Conservation (phyloP, 257 asterid species). For the Plantago elongata region DNA sequence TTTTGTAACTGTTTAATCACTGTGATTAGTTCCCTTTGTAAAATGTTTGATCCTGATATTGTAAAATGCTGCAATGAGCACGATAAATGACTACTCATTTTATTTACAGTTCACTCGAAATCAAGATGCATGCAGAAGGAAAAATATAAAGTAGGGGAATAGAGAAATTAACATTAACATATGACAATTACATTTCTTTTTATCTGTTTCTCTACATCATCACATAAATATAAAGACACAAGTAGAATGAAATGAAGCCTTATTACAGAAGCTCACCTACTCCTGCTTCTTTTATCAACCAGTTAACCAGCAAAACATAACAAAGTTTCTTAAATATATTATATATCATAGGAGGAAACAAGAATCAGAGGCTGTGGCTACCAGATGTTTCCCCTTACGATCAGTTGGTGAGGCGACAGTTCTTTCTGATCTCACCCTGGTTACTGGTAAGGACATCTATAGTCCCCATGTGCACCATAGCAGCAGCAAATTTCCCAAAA, state of each 20-base stretch:
- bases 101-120: background rate
- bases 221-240: background rate
- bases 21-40: background rate
- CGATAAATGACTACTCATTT: background rate
- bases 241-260: conserved; percentile 1
- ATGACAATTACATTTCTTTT: background rate
- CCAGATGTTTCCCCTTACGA: background rate
- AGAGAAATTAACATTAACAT: background rate
- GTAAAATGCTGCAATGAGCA: background rate
- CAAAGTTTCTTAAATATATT: too few species aligned
- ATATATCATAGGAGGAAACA: background rate
- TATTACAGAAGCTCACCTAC: background rate
- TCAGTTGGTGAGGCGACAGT: conserved; percentile 1
- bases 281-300: too few species aligned
- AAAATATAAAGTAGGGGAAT: too few species aligned
- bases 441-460: conserved; percentile 31
- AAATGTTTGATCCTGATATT: background rate
- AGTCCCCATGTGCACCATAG: conserved; percentile 36
- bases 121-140: too few species aligned
- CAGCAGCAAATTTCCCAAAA: conserved; percentile 31
- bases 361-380: background rate
- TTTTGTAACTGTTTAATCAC: background rate
- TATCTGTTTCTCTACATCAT: background rate
- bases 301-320: too few species aligned
- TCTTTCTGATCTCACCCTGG: conserved; percentile 28